Percentiles rank a stretch among this genome's conserved stretches.
Evolutionary conservation across 1,139 yeast species (phyloP).

Genomic region (Dujonia santamariae): DNA sequence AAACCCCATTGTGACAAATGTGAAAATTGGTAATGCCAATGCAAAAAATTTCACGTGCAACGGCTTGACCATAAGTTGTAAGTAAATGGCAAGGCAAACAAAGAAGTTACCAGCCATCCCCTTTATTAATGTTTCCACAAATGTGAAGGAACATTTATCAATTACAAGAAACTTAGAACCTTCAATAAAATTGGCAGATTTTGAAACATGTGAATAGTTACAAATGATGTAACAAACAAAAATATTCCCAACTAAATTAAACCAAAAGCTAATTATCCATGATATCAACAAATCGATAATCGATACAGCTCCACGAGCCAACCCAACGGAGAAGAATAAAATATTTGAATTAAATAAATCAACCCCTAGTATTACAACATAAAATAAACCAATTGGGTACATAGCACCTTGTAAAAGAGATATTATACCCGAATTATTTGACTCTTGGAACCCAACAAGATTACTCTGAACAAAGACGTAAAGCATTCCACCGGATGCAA

Average conservation of each 20-base stretch:
- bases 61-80: conserved; percentile 77
- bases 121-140: conserved; percentile 58
- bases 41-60: conserved; percentile 71
- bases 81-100: conserved; percentile 70
- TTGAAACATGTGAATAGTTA: conserved; percentile 49
- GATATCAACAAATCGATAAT: conserved; percentile 58
- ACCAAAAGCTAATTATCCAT: conserved; percentile 67
- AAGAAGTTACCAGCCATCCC: conserved; percentile 75
- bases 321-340: conserved; percentile 64
- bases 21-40: conserved; percentile 64
- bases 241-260: conserved; percentile 60
- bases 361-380: conserved; percentile 69
- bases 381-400: conserved; percentile 69
- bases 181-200: conserved; percentile 30
- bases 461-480: conserved; percentile 55
- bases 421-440: conserved; percentile 53
- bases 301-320: conserved; percentile 66
- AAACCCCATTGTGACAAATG: conserved; percentile 72
- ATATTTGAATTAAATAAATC: conserved; percentile 74
- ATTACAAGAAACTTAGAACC: conserved; percentile 50
- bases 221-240: conserved; percentile 65
- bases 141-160: conserved; percentile 44
- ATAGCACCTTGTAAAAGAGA: conserved; percentile 52
- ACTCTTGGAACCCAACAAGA: conserved; percentile 35
- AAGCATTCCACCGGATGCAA: conserved; percentile 73